phyloP scores from a whole-genome alignment of 1,284 basidiomycete genomes.

The Puccinia coronata region DNA sequence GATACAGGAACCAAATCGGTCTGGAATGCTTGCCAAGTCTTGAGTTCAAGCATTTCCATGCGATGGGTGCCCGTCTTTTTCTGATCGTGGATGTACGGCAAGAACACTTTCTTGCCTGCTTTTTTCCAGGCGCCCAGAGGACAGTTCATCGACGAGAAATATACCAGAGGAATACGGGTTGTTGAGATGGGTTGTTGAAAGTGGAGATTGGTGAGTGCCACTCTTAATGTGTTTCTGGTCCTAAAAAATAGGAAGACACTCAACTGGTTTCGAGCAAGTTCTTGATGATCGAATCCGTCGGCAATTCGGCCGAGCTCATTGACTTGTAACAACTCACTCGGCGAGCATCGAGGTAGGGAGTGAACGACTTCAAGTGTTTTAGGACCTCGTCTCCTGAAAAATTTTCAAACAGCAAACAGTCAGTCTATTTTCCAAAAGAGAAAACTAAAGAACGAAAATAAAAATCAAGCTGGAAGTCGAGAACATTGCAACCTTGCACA shows the following conservation, averaged over 20 bases:
- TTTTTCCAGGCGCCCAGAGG: too few relatives aligned
- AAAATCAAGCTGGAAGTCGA: too few relatives aligned
- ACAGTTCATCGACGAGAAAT: too few relatives aligned
- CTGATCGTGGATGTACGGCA: conserved; percentile 9
- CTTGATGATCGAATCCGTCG: conserved; percentile 21
- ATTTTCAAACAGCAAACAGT: background rate
- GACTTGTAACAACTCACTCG: conserved; percentile 28
- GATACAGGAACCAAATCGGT: background rate
- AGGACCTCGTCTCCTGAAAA: conserved; percentile 5
- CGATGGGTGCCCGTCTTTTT: background rate
- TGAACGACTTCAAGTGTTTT: background rate
- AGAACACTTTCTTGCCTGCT: conserved; percentile 13
- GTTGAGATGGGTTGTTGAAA: too few relatives aligned
- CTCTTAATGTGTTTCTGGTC: too few relatives aligned
- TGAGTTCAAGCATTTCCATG: conserved; percentile 28
- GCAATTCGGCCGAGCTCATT: conserved; percentile 20
- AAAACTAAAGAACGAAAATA: too few relatives aligned
- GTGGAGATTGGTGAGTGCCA: too few relatives aligned
- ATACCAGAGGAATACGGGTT: too few relatives aligned
- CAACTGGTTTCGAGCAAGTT: conserved; percentile 6
- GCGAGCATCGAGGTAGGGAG: background rate
- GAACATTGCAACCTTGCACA: background rate
- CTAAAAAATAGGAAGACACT: conserved; percentile 1
- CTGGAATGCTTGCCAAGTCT: conserved; percentile 5
- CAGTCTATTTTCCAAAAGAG: background rate